Evolutionary conservation across 2,329 filamentous ascomycete genomes (phyloP), one percentile per base, ranked within the genome.

Genomic region (Aspergillus ochraceoroseus): DNA sequence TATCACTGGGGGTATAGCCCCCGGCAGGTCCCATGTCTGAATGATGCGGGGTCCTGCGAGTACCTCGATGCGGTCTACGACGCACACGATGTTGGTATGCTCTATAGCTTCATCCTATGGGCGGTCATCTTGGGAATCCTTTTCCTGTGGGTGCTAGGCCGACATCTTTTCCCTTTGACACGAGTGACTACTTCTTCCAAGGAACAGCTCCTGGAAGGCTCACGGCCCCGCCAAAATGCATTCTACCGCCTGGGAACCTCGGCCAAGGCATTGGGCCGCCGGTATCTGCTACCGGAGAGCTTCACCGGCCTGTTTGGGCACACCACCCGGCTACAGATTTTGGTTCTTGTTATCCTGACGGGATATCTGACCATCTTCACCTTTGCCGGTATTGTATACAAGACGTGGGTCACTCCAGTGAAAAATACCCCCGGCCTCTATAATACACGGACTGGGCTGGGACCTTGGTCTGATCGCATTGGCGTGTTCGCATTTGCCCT

Each of bases 401-500:
- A 74, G 28, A 81, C 64, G 7, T 87, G 83, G 83, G 59, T 83
- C 6, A 86, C 82, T 0, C 84, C 84, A 0, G 74, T 86, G 36
- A 77, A 78, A 56, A 68, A 68, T 9, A 71, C 72, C 0, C 70
- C 68, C 0, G 51, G 51, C 19, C 57, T 79, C 1, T 72, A 76
- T 64, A 85, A 83, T 59, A 85, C 74, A 0, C 75, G 84, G 6
- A 77, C 74, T 3, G 74, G 75, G 3, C 66, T 88, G 0, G 83
- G 83, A 0, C 77, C 80, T 0, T 87, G 77, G 69, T 71, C 79
- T 0, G 79, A 88, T 57, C 76, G 85, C 11, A 59, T 87, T 3
- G 85, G 85, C 5, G 73, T 81, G 2, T 61, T 88, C 0, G 83
- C 85, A 1, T 88, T 84, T 52, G 85, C 83, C 0, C 71, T 88